A percentile compares a stretch with the other conserved stretches of the same genome.
phyloP scores from a whole-genome alignment of 2,329 filamentous ascomycete genomes.

The Dothideomycetes sp. region DNA sequence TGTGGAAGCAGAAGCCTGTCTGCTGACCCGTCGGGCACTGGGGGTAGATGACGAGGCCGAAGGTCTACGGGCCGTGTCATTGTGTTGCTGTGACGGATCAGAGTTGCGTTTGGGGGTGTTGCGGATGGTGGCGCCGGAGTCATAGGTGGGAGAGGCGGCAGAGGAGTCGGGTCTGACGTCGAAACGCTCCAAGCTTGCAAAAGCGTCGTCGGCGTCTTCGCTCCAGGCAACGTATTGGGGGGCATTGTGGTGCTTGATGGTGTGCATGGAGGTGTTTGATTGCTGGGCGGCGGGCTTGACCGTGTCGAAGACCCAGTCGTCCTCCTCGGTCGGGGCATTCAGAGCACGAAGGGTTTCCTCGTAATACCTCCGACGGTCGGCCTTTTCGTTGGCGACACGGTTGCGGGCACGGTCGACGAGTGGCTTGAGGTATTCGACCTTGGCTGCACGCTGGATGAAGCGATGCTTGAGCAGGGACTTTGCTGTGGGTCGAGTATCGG shows the following conservation, averaged over 20 bases:
- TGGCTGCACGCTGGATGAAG: conserved; percentile 80
- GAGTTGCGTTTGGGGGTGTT: conserved; percentile 27
- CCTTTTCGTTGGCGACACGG: conserved; percentile 61
- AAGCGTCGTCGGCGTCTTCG: conserved; percentile 23
- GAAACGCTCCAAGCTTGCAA: conserved; percentile 33
- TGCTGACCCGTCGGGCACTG: conserved; percentile 24
- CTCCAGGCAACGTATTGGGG: conserved; percentile 35
- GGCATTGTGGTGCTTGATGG: conserved; percentile 40
- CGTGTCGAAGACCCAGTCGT: conserved; percentile 94
- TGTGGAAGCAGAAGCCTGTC: conserved; percentile 28
- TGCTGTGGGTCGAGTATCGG: conserved; percentile 72
- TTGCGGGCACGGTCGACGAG: conserved; percentile 74
- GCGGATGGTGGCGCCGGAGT: conserved; percentile 29
- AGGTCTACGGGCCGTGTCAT: conserved; percentile 27
- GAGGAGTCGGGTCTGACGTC: conserved; percentile 37
- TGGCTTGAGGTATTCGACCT: conserved; percentile 79
- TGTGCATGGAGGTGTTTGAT: conserved; percentile 40
- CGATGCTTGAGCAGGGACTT: conserved; percentile 80
- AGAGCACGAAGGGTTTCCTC: conserved; percentile 66
- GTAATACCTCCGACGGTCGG: conserved; percentile 72
- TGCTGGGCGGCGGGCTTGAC: conserved; percentile 60
- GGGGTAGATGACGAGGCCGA: conserved; percentile 28
- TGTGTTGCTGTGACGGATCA: conserved; percentile 21
- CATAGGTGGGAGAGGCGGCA: conserved; percentile 22
- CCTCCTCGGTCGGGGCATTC: conserved; percentile 54